These are phyloP conservation scores for Yamadazyma nakazawae DNA, from an alignment of 805 yeast species.

Conservation along the genomic window DNA sequence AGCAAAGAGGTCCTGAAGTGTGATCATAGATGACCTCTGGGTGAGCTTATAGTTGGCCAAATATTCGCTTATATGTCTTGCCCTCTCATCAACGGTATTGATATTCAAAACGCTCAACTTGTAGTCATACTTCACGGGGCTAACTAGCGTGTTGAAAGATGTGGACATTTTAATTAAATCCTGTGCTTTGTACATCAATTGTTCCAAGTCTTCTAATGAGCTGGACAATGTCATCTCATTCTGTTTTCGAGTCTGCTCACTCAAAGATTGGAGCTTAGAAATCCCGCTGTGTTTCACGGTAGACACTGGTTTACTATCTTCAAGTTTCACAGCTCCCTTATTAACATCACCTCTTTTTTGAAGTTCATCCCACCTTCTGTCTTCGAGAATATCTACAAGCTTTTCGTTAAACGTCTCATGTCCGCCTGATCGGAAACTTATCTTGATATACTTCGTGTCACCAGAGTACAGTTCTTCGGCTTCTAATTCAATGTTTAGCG, in stretches of 20 bases:
- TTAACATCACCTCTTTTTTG: constrained; percentile 34
- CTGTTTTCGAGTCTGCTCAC: constrained; percentile 51
- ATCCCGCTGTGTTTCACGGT: constrained; percentile 49
- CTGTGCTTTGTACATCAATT: constrained; percentile 72
- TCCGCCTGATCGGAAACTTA: constrained; percentile 77
- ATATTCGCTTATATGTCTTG: constrained; percentile 79
- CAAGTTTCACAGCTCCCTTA: constrained; percentile 30
- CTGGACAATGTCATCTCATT: constrained; percentile 60
- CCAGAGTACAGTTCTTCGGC: constrained; percentile 31
- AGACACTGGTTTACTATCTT: background rate
- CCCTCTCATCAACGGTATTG: constrained; percentile 53
- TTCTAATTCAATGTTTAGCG: constrained; percentile 24
- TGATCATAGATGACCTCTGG: constrained; percentile 33
- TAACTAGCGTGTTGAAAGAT: constrained; percentile 30
- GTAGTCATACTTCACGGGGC: constrained; percentile 7
- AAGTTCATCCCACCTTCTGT: constrained; percentile 47
- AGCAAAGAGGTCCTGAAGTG: constrained; percentile 41
- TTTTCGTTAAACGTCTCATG: constrained; percentile 50
- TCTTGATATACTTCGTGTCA: constrained; percentile 44
- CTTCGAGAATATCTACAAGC: constrained; percentile 40
- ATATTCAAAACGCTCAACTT: constrained; percentile 34
- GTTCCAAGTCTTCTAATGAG: constrained; percentile 74
- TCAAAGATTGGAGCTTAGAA: constrained; percentile 59
- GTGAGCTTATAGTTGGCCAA: constrained; percentile 35
- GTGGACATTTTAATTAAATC: constrained; percentile 60